Base-by-base conservation (phyloP, 139 green algal genomes). In the Klebsormidium nitens region DNA sequence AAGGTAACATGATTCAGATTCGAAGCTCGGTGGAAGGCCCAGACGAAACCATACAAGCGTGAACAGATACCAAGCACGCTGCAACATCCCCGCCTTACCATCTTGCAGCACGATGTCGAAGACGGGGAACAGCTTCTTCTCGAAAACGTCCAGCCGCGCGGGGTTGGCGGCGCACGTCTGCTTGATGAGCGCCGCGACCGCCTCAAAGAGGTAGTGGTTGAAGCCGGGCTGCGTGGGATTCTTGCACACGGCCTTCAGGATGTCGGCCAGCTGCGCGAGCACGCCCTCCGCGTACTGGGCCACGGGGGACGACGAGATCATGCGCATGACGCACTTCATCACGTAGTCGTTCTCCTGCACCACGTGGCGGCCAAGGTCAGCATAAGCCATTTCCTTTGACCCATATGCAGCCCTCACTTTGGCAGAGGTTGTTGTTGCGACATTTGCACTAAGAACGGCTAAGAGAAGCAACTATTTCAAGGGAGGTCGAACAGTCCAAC, bases 161-260 rank as follows among this genome's bases (percentile, higher is more conserved):
- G 79, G 47, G 57, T 87, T 67, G 39, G 31, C 55, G 1, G 36
- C 47, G 37, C 72, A 5, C 28, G 19, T 64, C 71, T 74, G 57
- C 26, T 39, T 46, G 36, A 98, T 87, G 32, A 98, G 82, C 1
- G 89, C 91, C 0, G 95, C 91, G 8, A 98, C 84, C 1, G 78
- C 76, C 79, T 99, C 95, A 70, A 99, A 99, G 31, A 98, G 81
- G 76, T 93, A 98, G 83, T 99, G 95, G 79, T 93, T 96, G 90
- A 98, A 99, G 36, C 82, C 88, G 1, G 95, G 91, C 55, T 95
- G 88, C 28, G 76, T 88, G 35, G 95, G 95, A 81, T 99, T 99
- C 64, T 90, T 84, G 82, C 87, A 95, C 52, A 96, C 87, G 36
- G 85, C 81, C 58, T 91, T 66, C 63, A 97, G 79, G 64, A 89